Evolutionary conservation across 2,329 filamentous ascomycete species (phyloP), one percentile per base, ranked within the genome.

Genomic region (Clonostachys byssicola): DNA sequence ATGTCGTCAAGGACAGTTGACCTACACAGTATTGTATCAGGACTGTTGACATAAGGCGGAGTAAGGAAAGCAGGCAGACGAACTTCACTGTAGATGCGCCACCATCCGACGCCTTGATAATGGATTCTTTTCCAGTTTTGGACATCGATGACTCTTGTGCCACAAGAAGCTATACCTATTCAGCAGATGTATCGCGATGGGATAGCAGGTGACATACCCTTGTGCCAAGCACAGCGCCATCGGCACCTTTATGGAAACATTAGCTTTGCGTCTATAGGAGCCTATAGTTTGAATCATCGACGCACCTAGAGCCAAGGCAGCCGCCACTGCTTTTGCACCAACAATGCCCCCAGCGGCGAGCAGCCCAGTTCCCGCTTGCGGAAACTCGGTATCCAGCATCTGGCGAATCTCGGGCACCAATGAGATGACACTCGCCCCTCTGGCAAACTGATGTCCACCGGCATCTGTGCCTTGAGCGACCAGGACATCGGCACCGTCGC

Each of bases 401-500:
- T 74, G 72, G 43, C 61, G 63, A 9, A 83, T 71, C 62, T 86
- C 82, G 0, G 80, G 80, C 36, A 86, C 60, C 5, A 86, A 61
- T 4, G 72, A 68, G 5, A 85, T 60, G 3, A 86, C 63, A 6
- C 81, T 73, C 3, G 76, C 73, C 5, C 77, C 80, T 18, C 65
- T 62, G 1, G 69, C 68, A 41, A 79, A 75, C 51, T 83, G 81
- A 56, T 86, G 83, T 0, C 83, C 83, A 8, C 82, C 83, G 1
- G 82, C 83, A 61, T 86, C 83, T 6, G 72, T 70, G 4, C 83
- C 83, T 60, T 86, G 83, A 6, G 80, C 71, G 7, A 86, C 78
- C 3, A 86, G 55, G 30, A 78, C 79, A 54, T 86, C 80, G 1
- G 78, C 64, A 1, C 73, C 75, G 18, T 73, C 66, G n/a, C 52